These are phyloP conservation scores for Leccinum truebloodii DNA, from an alignment of 768 basidiomycete genomes.

Conservation along the genomic window DNA sequence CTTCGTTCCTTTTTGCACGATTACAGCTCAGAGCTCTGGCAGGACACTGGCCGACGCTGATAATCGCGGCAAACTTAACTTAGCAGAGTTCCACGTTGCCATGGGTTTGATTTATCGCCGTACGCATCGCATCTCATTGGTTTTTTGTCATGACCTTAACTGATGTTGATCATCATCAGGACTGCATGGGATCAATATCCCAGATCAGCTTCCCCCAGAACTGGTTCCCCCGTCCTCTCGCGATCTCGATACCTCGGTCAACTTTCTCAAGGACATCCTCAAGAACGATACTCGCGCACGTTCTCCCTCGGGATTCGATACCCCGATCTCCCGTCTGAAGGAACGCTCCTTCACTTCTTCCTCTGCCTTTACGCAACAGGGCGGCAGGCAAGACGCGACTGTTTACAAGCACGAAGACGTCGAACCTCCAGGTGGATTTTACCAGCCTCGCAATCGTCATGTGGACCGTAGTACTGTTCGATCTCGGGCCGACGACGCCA, in stretches of 20 bases:
- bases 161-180: constrained; percentile 44
- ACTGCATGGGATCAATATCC: constrained; percentile 90
- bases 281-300: constrained; percentile 81
- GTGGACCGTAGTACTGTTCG: constrained; percentile 83
- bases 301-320: constrained; percentile 53
- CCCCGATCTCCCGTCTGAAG: constrained; percentile 61
- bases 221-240: constrained; percentile 89
- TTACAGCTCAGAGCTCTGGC: background rate
- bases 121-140: constrained; percentile 43
- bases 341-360: constrained; percentile 69
- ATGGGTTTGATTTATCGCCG: constrained; percentile 98
- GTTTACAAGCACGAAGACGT: constrained; percentile 84
- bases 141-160: background rate
- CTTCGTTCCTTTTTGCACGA: background rate
- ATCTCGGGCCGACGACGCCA: constrained; percentile 66
- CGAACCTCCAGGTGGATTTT: constrained; percentile 61
- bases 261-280: constrained; percentile 84
- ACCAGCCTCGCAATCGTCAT: constrained; percentile 81
- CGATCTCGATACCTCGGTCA: constrained; percentile 87
- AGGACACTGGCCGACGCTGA: constrained; percentile 93
- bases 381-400: constrained; percentile 80
- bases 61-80: constrained; percentile 92
- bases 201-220: constrained; percentile 83
- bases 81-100: constrained; percentile 96
- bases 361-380: constrained; percentile 47